A percentile compares a stretch with the other conserved stretches of the same genome.
These are phyloP conservation scores for Trypanosoma brucei DNA, from an alignment of 208 protist species.

Conservation along the genomic window DNA sequence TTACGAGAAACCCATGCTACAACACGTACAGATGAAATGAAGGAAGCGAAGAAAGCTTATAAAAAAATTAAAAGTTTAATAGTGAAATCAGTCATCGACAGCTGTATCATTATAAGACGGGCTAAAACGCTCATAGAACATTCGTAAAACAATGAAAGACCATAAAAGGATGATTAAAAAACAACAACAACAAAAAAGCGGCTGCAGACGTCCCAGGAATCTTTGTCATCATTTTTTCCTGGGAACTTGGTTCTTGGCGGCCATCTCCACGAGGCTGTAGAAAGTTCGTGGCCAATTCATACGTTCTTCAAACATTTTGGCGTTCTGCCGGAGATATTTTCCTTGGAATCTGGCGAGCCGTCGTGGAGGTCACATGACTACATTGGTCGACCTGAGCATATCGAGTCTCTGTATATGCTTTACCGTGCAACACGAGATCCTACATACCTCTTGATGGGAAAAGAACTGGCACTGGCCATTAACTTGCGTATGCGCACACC, in stretches of 20 bases:
- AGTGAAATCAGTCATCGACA: too few relatives aligned
- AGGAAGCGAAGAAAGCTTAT: too few relatives aligned
- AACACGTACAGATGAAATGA: too few relatives aligned
- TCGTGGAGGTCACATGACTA: slow-evolving; percentile 24
- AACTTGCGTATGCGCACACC: slow-evolving; percentile 38
- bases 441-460: slow-evolving; percentile 56
- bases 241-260: slow-evolving; percentile 59
- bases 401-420: slow-evolving; percentile 78
- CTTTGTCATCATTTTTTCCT: slow-evolving; percentile 78
- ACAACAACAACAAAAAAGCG: neutral
- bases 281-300: slow-evolving; percentile 45
- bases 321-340: slow-evolving; percentile 62
- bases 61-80: too few relatives aligned
- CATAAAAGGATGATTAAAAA: slow-evolving; percentile 4
- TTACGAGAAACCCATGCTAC: too few relatives aligned
- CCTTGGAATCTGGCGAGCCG: slow-evolving; percentile 1
- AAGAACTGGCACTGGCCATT: slow-evolving; percentile 54
- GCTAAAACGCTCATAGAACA: neutral
- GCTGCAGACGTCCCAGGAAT: slow-evolving; percentile 27
- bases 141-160: neutral
- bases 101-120: too few relatives aligned
- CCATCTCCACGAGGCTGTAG: slow-evolving; percentile 41
- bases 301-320: slow-evolving; percentile 65
- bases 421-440: slow-evolving; percentile 67
- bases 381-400: slow-evolving; percentile 83